Evolutionary conservation across 1,139 yeast species (phyloP), one percentile per base, ranked within the genome.

Genomic region (Taphrina wiesneri): DNA sequence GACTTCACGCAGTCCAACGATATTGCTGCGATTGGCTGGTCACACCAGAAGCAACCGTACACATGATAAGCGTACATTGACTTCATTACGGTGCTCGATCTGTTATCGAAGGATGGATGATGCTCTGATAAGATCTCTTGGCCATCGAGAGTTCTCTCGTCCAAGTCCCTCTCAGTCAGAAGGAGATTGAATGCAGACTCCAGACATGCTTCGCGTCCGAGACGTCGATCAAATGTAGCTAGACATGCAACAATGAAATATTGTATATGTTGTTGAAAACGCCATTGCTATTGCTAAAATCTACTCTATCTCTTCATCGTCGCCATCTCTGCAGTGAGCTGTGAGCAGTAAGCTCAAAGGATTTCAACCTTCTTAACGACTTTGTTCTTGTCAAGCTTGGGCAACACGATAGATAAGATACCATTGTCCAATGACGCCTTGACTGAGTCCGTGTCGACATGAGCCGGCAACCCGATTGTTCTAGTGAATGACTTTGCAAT

Each of bases 391-490:
- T 25, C 67, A 23, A 71, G 67, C 71, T 84, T 84, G 54, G 86
- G 86, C 17, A 84, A 75, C 51, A 74, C 78, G 47, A 85, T 77
- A 67, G 81, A 84, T 67, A 85, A 74, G 67, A 84, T 74, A 21
- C 88, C 88, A 69, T 82, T 80, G 65, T 75, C 76, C 56, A 76
- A 82, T 63, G 80, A 79, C 7, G 87, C 87, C 62, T 78, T 79
- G 67, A 85, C 84, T 39, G 75, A 75, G 23, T 82, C 84, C 65
- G 84, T 85, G 56, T 80, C 77, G 51, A 85, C 79, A 60, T 79
- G 56, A 15, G 60, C 30, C 13, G 72, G 72, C 60, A 71, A 68
- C 39, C 64, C 47, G 66, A 71, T 70, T 21, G 70, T 43, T 19
- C 72, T 49, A 9, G 68, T 63, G 62, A 69, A 71, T 30, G 68